Evolutionary conservation across 2,329 filamentous ascomycete species (phyloP), one percentile per base, ranked within the genome.

Genomic region (Calonectria pseudoreteaudii): DNA sequence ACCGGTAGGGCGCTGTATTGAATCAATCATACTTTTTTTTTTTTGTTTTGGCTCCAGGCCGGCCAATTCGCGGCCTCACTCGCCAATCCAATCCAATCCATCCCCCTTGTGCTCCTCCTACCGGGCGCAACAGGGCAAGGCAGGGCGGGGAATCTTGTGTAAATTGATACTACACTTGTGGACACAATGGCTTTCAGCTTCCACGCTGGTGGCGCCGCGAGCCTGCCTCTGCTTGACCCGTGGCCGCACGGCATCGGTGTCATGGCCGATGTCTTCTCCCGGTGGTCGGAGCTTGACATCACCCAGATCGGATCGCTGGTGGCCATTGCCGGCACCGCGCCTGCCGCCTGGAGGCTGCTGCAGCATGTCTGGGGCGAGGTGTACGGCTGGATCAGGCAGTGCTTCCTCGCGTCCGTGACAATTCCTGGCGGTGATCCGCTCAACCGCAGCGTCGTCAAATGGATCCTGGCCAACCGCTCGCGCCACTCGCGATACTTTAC

Each of bases 231-330:
- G 2, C 70, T 81, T 0, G 80, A 84, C 75, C 80, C 84, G 47
- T 81, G 82, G 82, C 72, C 75, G 1, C 78, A 83, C 23, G 81
- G 82, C n/a, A 34, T 85, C 5, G 80, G 82, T 6, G 74, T 86
- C 58, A 77, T 87, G 68, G 82, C 79, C 62, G 82, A 85, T 18
- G 79, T 86, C 53, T 83, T 84, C 73, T 79, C 78, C 28, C 83
- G 83, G 49, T 88, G 86, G 86, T 83, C 85, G n/a, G 83, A 86
- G 30, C 81, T 88, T 11, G 86, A 88, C 66, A 82, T 88, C 65
- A 86, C 86, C 1, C 86, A 86, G 50, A 80, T 88, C 30, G 87
- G 87, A 0, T 86, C 86, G 5, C 77, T 87, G 13, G 82, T 88
- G 47, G 86, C 87, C 44, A 86, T 88, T 66, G 83, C 85, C 34